Evolutionary conservation across 2,329 filamentous ascomycete genomes (phyloP).

Genomic region (Ceratocystiopsis brevicomis): DNA sequence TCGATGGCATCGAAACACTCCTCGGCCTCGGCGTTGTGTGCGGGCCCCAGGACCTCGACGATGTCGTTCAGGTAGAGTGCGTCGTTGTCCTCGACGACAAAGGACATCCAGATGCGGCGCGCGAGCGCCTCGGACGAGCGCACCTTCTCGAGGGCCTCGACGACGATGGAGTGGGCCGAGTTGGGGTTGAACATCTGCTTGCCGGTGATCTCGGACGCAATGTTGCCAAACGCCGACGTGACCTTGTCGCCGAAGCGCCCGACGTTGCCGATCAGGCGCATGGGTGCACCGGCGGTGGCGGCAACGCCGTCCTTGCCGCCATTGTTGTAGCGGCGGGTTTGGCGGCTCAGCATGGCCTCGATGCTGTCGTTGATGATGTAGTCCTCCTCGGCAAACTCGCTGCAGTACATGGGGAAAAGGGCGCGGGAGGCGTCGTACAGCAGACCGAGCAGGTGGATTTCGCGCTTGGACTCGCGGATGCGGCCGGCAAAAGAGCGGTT

Average conservation of each 20-base stretch:
- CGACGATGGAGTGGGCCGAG: slow-evolving; percentile 72
- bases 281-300: slow-evolving; percentile 46
- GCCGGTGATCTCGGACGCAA: slow-evolving; percentile 86
- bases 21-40: slow-evolving; percentile 58
- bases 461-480: slow-evolving; percentile 81
- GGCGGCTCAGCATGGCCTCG: slow-evolving; percentile 36
- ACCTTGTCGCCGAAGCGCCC: slow-evolving; percentile 82
- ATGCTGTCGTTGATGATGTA: slow-evolving; percentile 76
- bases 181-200: slow-evolving; percentile 90
- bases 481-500: slow-evolving; percentile 62
- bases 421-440: slow-evolving; percentile 80
- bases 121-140: slow-evolving; percentile 77
- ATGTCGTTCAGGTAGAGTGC: slow-evolving; percentile 65
- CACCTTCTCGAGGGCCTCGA: slow-evolving; percentile 73
- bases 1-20: slow-evolving; percentile 72
- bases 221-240: slow-evolving; percentile 78
- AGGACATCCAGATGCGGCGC: slow-evolving; percentile 95
- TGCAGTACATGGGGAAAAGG: slow-evolving; percentile 82
- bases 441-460: slow-evolving; percentile 60
- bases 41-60: slow-evolving; percentile 64
- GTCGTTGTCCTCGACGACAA: slow-evolving; percentile 78
- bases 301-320: no score
- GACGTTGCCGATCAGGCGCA: slow-evolving; percentile 55
- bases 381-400: slow-evolving; percentile 81
- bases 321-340: no score